Percentiles rank a stretch among this genome's conserved stretches.
phyloP scores from a whole-genome alignment of 768 basidiomycete species.

The Pisolithus tinctorius region DNA sequence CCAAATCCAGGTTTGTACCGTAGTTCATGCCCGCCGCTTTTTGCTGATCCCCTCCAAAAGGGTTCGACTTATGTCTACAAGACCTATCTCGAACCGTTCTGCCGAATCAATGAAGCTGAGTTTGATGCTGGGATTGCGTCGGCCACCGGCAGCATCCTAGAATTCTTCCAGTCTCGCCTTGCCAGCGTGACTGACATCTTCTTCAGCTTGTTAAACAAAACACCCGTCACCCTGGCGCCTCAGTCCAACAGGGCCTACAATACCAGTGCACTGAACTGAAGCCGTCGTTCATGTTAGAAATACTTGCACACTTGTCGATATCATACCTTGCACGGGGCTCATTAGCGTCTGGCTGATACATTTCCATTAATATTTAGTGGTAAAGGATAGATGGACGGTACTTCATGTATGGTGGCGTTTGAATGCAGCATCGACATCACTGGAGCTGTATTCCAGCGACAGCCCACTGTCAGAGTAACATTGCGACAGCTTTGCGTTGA shows the following conservation, averaged over 20 bases:
- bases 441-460: slow-evolving; percentile 62
- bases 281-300: too few species aligned
- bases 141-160: slow-evolving; percentile 45
- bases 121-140: slow-evolving; percentile 54
- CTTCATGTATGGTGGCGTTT: slow-evolving; percentile 43
- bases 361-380: too few species aligned
- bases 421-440: slow-evolving; percentile 77
- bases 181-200: slow-evolving; percentile 41
- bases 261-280: background rate
- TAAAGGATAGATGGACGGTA: too few species aligned
- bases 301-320: too few species aligned
- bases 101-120: slow-evolving; percentile 48
- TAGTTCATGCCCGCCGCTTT: background rate
- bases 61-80: slow-evolving; percentile 64
- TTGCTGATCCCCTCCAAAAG: slow-evolving; percentile 25
- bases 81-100: slow-evolving; percentile 55
- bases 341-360: too few species aligned
- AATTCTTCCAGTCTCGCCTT: slow-evolving; percentile 51
- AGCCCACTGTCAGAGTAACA: slow-evolving; percentile 76
- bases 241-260: slow-evolving; percentile 17
- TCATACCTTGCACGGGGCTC: too few species aligned
- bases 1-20: slow-evolving; percentile 52
- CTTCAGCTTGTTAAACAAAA: slow-evolving; percentile 38
- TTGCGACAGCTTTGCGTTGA: slow-evolving; percentile 59
- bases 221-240: slow-evolving; percentile 22